Evolutionary conservation across 2,329 filamentous ascomycete species (phyloP).

Genomic region (Penicillium glabrum): DNA sequence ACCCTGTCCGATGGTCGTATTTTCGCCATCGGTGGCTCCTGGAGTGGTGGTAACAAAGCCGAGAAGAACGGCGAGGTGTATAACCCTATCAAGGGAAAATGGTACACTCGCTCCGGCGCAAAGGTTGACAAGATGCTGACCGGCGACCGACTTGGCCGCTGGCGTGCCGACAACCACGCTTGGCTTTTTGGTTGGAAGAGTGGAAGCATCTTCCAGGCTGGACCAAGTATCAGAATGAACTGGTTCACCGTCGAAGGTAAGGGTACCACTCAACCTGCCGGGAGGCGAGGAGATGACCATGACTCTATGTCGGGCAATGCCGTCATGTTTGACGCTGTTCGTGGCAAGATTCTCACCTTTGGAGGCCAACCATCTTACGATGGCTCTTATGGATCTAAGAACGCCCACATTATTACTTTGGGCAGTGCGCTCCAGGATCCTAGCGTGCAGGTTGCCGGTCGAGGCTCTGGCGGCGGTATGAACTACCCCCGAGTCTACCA

Average conservation of each 20-base stretch:
- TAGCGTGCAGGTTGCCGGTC: slow-evolving; percentile 33
- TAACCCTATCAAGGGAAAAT: slow-evolving; percentile 46
- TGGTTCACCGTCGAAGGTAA: slow-evolving; percentile 53
- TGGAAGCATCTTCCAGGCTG: slow-evolving; percentile 54
- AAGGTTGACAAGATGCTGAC: slow-evolving; percentile 54
- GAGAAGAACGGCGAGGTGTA: slow-evolving; percentile 61
- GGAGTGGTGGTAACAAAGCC: slow-evolving; percentile 47
- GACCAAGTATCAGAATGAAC: slow-evolving; percentile 55
- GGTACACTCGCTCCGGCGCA: slow-evolving; percentile 47
- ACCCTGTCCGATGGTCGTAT: slow-evolving; percentile 54
- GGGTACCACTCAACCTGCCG: slow-evolving; percentile 46
- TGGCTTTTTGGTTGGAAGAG: slow-evolving; percentile 56
- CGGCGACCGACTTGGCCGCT: slow-evolving; percentile 40
- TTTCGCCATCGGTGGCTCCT: slow-evolving; percentile 62
- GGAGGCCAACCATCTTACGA: slow-evolving; percentile 54
- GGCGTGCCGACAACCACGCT: slow-evolving; percentile 52
- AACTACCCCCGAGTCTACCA: slow-evolving; percentile 43
- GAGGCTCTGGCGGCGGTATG: slow-evolving; percentile 49
- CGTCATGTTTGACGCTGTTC: slow-evolving; percentile 57
- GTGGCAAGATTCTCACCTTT: slow-evolving; percentile 55
- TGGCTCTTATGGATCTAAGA: slow-evolving; percentile 41
- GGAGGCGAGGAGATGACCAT: slow-evolving; percentile 42
- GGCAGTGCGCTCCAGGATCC: slow-evolving; percentile 22
- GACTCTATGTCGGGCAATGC: slow-evolving; percentile 58
- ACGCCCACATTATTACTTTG: slow-evolving; percentile 54